A percentile compares a stretch with the other conserved stretches of the same genome.
Evolutionary conservation across 257 asterid genomes (phyloP).

Genomic region (Salvia rosmarinus): DNA sequence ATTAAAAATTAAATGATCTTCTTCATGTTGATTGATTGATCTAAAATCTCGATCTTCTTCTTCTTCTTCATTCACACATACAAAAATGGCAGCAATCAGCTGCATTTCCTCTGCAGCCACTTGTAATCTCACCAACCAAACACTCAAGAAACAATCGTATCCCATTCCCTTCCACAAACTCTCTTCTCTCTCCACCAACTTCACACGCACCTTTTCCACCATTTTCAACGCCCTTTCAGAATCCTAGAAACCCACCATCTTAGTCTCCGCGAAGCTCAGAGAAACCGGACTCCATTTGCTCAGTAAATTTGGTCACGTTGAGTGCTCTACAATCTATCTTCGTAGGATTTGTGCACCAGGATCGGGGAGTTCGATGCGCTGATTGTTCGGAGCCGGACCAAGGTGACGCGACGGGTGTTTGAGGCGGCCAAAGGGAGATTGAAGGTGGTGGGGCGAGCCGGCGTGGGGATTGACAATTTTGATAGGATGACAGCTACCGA

Average conservation of each 20-base stretch:
- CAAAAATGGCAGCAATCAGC: conserved; percentile 35
- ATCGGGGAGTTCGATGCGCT: conserved; percentile 71
- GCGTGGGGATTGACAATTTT: conserved; percentile 90
- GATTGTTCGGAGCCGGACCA: conserved; percentile 84
- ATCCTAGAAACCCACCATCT: conserved; percentile 54
- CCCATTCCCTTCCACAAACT: conserved; percentile 28
- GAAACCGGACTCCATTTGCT: conserved; percentile 71
- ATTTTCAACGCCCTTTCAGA: conserved; percentile 9
- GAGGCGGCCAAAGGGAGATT: conserved; percentile 74
- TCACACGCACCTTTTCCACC: conserved; percentile 40
- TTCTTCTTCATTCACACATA: not conserved
- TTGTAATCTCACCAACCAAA: conserved; percentile 23
- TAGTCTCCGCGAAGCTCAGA: conserved; percentile 87
- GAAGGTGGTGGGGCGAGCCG: conserved; percentile 92
- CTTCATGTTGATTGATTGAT: not conserved
- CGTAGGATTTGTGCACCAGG: conserved; percentile 64
- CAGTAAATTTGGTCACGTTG: conserved; percentile 51
- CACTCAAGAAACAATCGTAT: conserved; percentile 8
- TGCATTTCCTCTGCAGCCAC: conserved; percentile 36
- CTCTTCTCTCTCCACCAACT: conserved; percentile 28
- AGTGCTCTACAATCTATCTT: conserved; percentile 62
- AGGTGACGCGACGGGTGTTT: conserved; percentile 79
- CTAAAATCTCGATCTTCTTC: conserved; percentile 7
- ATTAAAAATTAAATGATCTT: not conserved
- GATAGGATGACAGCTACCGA: conserved; percentile 94